Evolutionary conservation across 2,329 filamentous ascomycete genomes (phyloP).

Genomic region (Geosmithia flava): DNA sequence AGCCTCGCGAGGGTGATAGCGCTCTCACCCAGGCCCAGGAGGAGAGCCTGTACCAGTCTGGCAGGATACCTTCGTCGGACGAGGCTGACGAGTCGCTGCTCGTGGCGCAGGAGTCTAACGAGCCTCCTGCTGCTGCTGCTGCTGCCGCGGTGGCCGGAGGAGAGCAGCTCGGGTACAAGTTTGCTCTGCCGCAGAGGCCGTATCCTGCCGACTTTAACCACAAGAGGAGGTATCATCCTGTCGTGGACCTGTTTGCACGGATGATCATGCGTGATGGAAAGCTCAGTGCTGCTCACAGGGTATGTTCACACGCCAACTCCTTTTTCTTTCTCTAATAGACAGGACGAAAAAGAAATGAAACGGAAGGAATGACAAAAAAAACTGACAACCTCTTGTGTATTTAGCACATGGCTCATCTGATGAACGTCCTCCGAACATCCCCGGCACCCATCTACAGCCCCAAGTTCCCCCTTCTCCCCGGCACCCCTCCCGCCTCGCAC

Average conservation of each 20-base stretch:
- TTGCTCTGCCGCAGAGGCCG: slow-evolving; percentile 56
- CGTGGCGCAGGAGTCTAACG: not conserved
- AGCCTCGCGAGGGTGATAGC: slow-evolving; percentile 14
- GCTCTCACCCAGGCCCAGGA: slow-evolving; percentile 29
- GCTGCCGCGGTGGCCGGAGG: slow-evolving; percentile 11
- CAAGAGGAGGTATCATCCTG: slow-evolving; percentile 73
- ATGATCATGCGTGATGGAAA: slow-evolving; percentile 88
- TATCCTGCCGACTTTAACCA: slow-evolving; percentile 51
- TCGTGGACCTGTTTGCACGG: slow-evolving; percentile 79
- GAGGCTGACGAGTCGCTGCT: slow-evolving; percentile 8
- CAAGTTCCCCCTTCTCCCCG: slow-evolving; percentile 58
- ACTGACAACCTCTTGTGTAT: not conserved
- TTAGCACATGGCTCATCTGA: slow-evolving; percentile 74
- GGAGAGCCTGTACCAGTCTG: slow-evolving; percentile 27
- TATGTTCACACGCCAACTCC: slow-evolving; percentile 28
- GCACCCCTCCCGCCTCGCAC: slow-evolving; percentile 61
- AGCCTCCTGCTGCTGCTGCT: not conserved
- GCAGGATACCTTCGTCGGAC: slow-evolving; percentile 22
- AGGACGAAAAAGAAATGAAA: not conserved
- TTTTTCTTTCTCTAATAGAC: not conserved
- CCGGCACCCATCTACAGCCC: slow-evolving; percentile 67
- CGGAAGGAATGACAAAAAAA: not conserved
- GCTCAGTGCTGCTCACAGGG: slow-evolving; percentile 77
- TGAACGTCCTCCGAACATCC: slow-evolving; percentile 74
- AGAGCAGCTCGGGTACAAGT: slow-evolving; percentile 50